phyloP scores from a whole-genome alignment of 352 stramenopile genomes.

The Globisporangium cederbergense region DNA sequence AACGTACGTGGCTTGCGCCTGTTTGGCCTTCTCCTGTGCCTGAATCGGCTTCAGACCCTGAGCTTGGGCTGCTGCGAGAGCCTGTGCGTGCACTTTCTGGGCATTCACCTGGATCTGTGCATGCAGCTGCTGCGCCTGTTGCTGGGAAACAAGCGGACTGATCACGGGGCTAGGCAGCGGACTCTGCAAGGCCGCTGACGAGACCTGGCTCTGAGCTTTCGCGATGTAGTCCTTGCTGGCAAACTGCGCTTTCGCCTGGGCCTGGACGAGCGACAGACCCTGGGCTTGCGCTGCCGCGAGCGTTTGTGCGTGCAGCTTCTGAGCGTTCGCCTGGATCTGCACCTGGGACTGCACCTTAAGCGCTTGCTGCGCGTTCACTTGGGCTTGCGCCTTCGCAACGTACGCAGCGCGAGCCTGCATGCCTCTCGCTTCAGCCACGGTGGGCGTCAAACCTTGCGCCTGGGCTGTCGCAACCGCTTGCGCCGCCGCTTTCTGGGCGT shows the following conservation, averaged over 20 bases:
- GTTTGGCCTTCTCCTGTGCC: slow-evolving; percentile 88
- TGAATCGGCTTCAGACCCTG: slow-evolving; percentile 84
- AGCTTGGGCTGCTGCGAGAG: slow-evolving; percentile 81
- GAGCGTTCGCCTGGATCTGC: slow-evolving; percentile 87
- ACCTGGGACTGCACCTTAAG: slow-evolving; percentile 86
- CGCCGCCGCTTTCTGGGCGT: slow-evolving; percentile 78
- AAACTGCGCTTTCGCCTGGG: slow-evolving; percentile 83
- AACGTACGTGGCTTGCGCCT: slow-evolving; percentile 85
- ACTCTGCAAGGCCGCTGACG: slow-evolving; percentile 53
- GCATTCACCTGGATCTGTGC: slow-evolving; percentile 89
- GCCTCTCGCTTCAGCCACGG: slow-evolving; percentile 65
- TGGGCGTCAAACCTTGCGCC: slow-evolving; percentile 71
- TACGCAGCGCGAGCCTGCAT: slow-evolving; percentile 84
- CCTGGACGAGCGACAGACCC: slow-evolving; percentile 80
- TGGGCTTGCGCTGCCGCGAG: slow-evolving; percentile 80
- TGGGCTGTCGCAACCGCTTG: slow-evolving; percentile 76
- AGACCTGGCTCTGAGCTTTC: slow-evolving; percentile 82
- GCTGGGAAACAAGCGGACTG: slow-evolving; percentile 59
- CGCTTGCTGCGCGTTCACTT: slow-evolving; percentile 78
- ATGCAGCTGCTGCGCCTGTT: slow-evolving; percentile 84
- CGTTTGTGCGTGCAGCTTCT: slow-evolving; percentile 86
- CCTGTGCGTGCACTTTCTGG: slow-evolving; percentile 86
- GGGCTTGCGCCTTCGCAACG: slow-evolving; percentile 82
- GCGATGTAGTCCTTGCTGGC: slow-evolving; percentile 89
- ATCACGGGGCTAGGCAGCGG: slow-evolving; percentile 46